Base-by-base conservation (phyloP, 139 green algal genomes). In the Chlorella ohadii region DNA sequence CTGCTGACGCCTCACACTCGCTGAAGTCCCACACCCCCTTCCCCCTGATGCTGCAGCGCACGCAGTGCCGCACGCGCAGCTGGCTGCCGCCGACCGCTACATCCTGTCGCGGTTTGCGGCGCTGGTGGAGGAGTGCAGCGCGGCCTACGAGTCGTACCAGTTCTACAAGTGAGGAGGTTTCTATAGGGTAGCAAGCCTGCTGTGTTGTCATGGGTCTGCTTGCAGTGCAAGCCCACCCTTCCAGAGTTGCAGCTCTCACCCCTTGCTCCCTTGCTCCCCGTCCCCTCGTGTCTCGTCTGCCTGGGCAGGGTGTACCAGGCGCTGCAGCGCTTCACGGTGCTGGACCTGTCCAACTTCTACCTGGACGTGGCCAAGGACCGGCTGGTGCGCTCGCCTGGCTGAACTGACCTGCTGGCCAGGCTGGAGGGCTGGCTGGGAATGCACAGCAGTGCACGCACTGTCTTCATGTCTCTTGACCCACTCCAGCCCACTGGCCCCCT, bases 301-400 rank as follows among this genome's bases (percentile, higher is more conserved):
- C 44, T 16, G 22, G 88, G 63, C 90, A 92, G 73, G 59, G 93
- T 95, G 73, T 96, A 92, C 88, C 90, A 96, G 85, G 64, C 88
- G 3, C 61, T 97, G 61, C 91, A 97, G 84, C 91, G 92, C n/a
- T 98, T 98, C 78, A 92, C 93, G 16, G 92, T 96, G 17, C 79
- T 87, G 20, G 97, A 99, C 68, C 92, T 99, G 25, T 98, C 92
- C 79, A 96, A 95, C 90, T 98, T 98, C 81, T 99, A 99, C 88
- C 92, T 99, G 56, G 97, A 99, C 87, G 90, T 96, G 0, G 93
- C 90, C 68, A 99, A 99, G 87, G 96, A 99, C 91, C 85, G 95
- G 7, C 88, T 98, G 51, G 51, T 59, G 51, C 51, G 51, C 15
- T 3, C 51, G 51, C 12, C 15, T 59, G 51, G 51, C 51, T 59